These are phyloP conservation scores for Moesziomyces sp. DNA, from an alignment of 1,284 basidiomycete genomes.

Conservation along the genomic window DNA sequence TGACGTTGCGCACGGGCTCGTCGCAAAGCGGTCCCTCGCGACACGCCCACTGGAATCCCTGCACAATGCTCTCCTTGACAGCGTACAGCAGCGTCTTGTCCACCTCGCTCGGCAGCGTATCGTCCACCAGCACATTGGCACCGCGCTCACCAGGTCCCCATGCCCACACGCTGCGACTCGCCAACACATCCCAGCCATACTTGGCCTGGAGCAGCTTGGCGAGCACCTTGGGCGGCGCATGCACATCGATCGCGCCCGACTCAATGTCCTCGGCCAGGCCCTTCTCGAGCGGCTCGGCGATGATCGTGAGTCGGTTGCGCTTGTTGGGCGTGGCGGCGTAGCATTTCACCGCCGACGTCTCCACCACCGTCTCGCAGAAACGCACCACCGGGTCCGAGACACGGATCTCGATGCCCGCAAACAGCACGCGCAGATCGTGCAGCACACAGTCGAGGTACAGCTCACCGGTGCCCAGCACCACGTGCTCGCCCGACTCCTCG, in stretches of 20 bases:
- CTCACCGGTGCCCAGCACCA: slow-evolving; percentile 95
- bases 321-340: slow-evolving; percentile 99
- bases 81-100: slow-evolving; percentile 91
- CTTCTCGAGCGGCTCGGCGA: slow-evolving; percentile 65
- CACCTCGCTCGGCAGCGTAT: slow-evolving; percentile 93
- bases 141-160: slow-evolving; percentile 92
- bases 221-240: slow-evolving; percentile 56
- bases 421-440: slow-evolving; percentile 91
- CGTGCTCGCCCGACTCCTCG: slow-evolving; percentile 97
- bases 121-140: slow-evolving; percentile 92
- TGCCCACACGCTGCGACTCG: slow-evolving; percentile 98
- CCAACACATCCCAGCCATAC: slow-evolving; percentile 97
- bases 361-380: slow-evolving; percentile 97
- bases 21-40: slow-evolving; percentile 97
- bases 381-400: slow-evolving; percentile 98
- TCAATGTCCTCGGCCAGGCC: slow-evolving; percentile 67
- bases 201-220: slow-evolving; percentile 71
- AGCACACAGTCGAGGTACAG: slow-evolving; percentile 95
- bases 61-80: slow-evolving; percentile 94
- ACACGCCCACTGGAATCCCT: slow-evolving; percentile 99
- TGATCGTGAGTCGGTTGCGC: slow-evolving; percentile 72
- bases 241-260: slow-evolving; percentile 51
- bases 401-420: slow-evolving; percentile 99
- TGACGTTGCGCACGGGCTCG: slow-evolving; percentile 98
- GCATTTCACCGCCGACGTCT: slow-evolving; percentile 97